These are phyloP conservation scores for Xerocomus amazonicus DNA, from an alignment of 1,284 basidiomycete species.

Conservation along the genomic window DNA sequence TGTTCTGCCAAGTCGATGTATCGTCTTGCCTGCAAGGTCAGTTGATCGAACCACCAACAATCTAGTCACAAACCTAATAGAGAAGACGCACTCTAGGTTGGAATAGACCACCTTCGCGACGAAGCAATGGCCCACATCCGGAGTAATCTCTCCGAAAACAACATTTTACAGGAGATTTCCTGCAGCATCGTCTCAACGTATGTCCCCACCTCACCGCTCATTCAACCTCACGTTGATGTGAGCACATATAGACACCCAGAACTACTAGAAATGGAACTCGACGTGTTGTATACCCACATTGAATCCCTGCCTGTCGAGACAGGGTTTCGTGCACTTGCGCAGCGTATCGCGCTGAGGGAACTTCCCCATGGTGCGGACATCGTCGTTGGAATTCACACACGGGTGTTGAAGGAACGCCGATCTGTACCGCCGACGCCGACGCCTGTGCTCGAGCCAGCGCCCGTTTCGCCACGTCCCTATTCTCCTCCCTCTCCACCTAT, in stretches of 20 bases:
- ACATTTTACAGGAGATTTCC: conserved; percentile 23
- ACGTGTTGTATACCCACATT: conserved; percentile 22
- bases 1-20: conserved; percentile 35
- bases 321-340: conserved; percentile 11
- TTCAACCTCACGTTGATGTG: too few relatives aligned
- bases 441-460: neutral
- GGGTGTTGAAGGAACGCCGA: conserved; percentile 14
- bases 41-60: neutral
- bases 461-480: neutral
- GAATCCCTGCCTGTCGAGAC: conserved; percentile 13
- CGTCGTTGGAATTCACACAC: conserved; percentile 21
- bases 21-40: conserved; percentile 27
- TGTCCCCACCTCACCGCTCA: neutral
- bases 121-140: conserved; percentile 19
- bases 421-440: neutral
- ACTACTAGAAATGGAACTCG: conserved; percentile 26
- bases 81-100: conserved; percentile 12
- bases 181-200: conserved; percentile 22
- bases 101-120: conserved; percentile 17
- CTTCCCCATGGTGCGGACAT: conserved; percentile 25
- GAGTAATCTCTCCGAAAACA: conserved; percentile 22
- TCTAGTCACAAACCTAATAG: neutral
- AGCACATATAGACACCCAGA: conserved; percentile 13
- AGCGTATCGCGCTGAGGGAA: conserved; percentile 20
- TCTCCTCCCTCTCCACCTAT: neutral